Percentiles rank a stretch among this genome's conserved stretches.
Conservation (phyloP, 208 protist species). For the Trypanosoma vivax region DNA sequence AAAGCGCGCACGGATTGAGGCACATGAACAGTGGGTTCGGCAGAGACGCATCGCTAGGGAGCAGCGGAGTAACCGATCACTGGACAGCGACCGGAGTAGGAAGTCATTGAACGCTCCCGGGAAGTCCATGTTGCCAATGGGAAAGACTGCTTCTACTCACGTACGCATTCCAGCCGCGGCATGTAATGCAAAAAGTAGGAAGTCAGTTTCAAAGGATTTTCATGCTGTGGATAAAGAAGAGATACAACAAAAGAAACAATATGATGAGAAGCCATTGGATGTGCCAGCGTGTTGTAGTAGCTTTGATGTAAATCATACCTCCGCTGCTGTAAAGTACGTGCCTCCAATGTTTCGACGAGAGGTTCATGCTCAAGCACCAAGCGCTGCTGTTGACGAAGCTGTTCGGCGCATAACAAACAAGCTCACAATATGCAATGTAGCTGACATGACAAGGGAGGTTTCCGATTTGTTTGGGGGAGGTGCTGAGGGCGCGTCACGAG, state of each 20-base stretch:
- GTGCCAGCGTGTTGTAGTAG: neutral
- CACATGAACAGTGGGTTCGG: constrained; percentile 47
- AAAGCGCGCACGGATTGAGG: constrained; percentile 48
- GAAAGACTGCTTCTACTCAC: no score
- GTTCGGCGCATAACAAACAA: constrained; percentile 66
- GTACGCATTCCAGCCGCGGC: neutral
- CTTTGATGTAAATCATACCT: neutral
- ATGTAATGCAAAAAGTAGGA: neutral
- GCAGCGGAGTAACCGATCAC: constrained; percentile 11
- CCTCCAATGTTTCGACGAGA: constrained; percentile 9
- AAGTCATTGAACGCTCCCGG: no score
- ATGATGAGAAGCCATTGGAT: neutral
- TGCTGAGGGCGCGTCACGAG: constrained; percentile 37
- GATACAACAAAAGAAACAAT: constrained; percentile 1
- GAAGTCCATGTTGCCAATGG: no score
- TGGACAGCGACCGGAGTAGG: no score
- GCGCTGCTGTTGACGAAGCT: constrained; percentile 23
- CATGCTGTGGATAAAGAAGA: neutral
- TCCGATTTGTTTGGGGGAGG: constrained; percentile 30
- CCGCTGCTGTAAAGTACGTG: constrained; percentile 6
- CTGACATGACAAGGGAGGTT: constrained; percentile 51
- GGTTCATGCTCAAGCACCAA: neutral
- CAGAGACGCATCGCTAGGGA: constrained; percentile 26
- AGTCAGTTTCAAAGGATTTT: neutral
- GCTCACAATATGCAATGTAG: constrained; percentile 72